These are phyloP conservation scores for Guillardia theta DNA, from an alignment of 78 protist species.

Conservation along the genomic window DNA sequence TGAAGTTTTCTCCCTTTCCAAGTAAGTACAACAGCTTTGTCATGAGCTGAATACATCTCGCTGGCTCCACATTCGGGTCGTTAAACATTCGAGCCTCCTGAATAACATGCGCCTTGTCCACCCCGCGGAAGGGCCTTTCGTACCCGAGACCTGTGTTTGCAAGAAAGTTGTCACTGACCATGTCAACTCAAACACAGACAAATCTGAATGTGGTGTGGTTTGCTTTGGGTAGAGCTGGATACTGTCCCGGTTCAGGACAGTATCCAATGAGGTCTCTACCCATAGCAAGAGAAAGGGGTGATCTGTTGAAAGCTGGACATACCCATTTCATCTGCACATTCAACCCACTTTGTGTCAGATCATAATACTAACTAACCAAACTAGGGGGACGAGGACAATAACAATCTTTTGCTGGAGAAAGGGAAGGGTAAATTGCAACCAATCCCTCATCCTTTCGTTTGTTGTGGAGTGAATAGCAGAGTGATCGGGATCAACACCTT, in stretches of 20 bases:
- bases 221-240: neutral
- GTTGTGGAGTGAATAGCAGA: neutral
- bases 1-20: slow-evolving; percentile 86
- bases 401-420: neutral
- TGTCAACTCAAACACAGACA: neutral
- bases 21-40: slow-evolving; percentile 90
- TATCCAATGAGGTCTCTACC: neutral
- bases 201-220: neutral
- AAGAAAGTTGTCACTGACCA: too few species aligned
- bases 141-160: neutral
- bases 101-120: slow-evolving; percentile 89
- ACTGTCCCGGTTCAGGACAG: neutral
- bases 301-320: neutral
- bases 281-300: neutral
- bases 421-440: neutral
- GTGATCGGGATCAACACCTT: neutral
- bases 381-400: neutral
- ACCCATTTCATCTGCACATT: neutral
- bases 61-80: slow-evolving; percentile 74
- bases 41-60: slow-evolving; percentile 76
- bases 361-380: neutral
- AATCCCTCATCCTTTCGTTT: neutral
- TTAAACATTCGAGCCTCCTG: slow-evolving; percentile 91
- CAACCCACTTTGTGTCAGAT: neutral
- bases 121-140: slow-evolving; percentile 65